These are phyloP conservation scores for Wickerhamiella azyma DNA, from an alignment of 805 yeast species.

Conservation along the genomic window DNA sequence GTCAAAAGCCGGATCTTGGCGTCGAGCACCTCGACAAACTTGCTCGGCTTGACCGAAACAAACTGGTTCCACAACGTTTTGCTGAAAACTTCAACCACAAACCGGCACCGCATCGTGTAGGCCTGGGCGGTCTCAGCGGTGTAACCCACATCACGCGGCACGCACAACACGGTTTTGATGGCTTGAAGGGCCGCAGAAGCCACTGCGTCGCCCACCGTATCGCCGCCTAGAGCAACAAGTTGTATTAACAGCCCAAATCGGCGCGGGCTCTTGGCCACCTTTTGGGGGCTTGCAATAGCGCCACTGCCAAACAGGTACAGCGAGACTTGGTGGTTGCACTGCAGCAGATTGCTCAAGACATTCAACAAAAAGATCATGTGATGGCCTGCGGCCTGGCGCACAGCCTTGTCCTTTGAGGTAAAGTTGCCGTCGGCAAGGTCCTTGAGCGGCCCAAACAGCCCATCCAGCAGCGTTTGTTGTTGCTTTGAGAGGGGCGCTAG, in stretches of 20 bases:
- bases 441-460: not conserved
- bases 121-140: not conserved
- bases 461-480: not conserved
- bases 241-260: not conserved
- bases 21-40: not conserved
- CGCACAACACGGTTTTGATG: not conserved
- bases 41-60: not conserved
- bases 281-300: not conserved
- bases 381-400: not conserved
- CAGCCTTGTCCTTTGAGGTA: not conserved
- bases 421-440: not conserved
- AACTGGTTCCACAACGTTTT: conserved; percentile 1
- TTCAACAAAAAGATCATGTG: not conserved
- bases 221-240: not conserved
- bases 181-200: not conserved
- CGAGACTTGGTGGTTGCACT: not conserved
- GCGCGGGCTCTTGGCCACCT: not conserved
- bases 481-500: not conserved
- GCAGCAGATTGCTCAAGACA: not conserved
- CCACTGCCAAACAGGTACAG: not conserved
- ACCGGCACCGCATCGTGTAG: not conserved
- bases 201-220: not conserved
- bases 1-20: not conserved
- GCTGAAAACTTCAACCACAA: not conserved
- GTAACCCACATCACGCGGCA: conserved; percentile 1